Percentiles rank a stretch among this genome's conserved stretches.
Conservation (phyloP, 345 rosid genomes). For the Moricandia moricandioides region DNA sequence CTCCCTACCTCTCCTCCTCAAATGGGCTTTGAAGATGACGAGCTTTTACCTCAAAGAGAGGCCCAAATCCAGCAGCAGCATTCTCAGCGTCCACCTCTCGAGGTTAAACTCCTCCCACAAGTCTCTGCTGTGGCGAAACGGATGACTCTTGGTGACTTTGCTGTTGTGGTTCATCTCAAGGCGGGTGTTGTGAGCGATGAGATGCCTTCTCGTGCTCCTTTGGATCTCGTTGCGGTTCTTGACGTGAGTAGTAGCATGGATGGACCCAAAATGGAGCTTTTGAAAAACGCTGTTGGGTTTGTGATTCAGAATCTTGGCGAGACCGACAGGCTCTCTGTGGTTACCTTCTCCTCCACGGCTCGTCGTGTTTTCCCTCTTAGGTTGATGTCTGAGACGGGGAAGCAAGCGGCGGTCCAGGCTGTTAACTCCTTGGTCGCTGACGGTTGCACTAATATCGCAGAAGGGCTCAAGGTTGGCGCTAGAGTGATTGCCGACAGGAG, state of each 20-base stretch:
- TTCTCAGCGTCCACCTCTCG: constrained; percentile 9
- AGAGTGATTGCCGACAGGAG: constrained; percentile 69
- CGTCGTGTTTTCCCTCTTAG: constrained; percentile 72
- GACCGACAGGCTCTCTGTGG: constrained; percentile 80
- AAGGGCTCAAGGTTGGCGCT: constrained; percentile 78
- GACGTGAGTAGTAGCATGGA: constrained; percentile 98
- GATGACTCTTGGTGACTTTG: constrained; percentile 53
- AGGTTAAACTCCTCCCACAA: constrained; percentile 29
- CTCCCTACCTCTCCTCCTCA: constrained; percentile 9
- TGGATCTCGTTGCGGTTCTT: constrained; percentile 87
- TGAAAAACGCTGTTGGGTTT: constrained; percentile 84
- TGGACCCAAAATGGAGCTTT: constrained; percentile 70
- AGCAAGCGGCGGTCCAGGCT: constrained; percentile 67
- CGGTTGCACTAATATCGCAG: constrained; percentile 92
- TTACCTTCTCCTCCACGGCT: constrained; percentile 80
- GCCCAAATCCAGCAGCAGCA: background rate
- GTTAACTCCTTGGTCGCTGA: constrained; percentile 67
- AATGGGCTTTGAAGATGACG: constrained; percentile 81
- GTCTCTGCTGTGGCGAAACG: constrained; percentile 51
- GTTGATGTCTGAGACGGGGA: constrained; percentile 69
- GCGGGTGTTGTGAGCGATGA: constrained; percentile 49
- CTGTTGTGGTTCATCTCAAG: constrained; percentile 76
- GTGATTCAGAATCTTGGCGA: constrained; percentile 91
- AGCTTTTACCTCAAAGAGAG: constrained; percentile 40
- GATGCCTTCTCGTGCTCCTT: constrained; percentile 55